phyloP scores from a whole-genome alignment of 306 rosid species.

The Fragaria ananassa region DNA sequence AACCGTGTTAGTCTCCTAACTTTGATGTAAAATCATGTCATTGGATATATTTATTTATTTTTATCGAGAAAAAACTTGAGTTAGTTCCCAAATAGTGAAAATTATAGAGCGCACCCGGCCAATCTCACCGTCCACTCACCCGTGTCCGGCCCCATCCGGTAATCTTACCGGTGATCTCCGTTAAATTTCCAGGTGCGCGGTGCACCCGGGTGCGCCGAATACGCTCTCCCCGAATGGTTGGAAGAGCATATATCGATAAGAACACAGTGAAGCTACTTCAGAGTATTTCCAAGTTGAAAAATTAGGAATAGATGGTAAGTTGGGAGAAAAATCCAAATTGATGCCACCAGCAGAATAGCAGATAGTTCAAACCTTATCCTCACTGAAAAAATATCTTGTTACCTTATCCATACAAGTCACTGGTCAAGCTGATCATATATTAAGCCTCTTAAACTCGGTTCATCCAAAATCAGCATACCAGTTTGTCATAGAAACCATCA shows the following conservation, averaged over 20 bases:
- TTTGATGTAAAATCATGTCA: no score
- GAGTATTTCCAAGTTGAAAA: not conserved
- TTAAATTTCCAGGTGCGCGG: no score
- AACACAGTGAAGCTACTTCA: not conserved
- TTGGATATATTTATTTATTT: no score
- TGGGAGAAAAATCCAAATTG: not conserved
- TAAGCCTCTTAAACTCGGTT: not conserved
- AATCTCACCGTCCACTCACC: no score
- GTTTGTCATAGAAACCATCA: not conserved
- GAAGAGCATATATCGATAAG: not conserved
- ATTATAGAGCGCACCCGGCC: no score
- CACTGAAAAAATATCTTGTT: conserved; percentile 22
- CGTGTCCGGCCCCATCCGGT: no score
- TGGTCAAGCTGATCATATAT: not conserved
- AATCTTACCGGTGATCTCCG: no score
- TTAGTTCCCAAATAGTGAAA: no score
- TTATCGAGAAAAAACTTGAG: no score
- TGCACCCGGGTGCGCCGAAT: no score
- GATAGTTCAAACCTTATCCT: conserved; percentile 21
- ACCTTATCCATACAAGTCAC: conserved; percentile 23
- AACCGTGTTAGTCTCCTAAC: no score
- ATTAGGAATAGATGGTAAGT: not conserved
- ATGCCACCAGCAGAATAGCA: not conserved
- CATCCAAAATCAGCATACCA: not conserved
- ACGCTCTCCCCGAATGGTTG: no score